Evolutionary conservation across 352 stramenopile genomes (phyloP), one percentile per base, ranked within the genome.

Genomic region (Globisporangium barbulae): DNA sequence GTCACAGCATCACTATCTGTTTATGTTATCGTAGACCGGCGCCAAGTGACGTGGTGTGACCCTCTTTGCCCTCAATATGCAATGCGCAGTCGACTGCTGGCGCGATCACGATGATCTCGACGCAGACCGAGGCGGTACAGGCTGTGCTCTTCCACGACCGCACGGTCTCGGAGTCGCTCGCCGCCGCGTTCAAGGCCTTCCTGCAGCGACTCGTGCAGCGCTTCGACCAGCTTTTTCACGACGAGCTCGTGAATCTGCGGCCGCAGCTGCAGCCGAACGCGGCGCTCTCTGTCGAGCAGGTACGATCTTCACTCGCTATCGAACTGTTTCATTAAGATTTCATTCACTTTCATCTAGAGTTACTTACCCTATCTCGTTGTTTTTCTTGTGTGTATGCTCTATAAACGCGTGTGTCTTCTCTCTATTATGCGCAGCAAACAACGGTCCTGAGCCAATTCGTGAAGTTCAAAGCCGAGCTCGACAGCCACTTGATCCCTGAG

Each of bases 141-240:
- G 82, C 71, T 19, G 84, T 91, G 52, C 72, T 94, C 35, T 94
- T 94, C 59, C 83, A 94, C 60, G 83, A 93, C 52, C 79, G 82
- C 22, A 85, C 76, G 21, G 44, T 78, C 57, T 77, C 73, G 1
- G 76, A 90, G 33, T 71, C 69, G 48, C 73, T 79, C 12, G 76
- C 70, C 1, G 71, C 68, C 21, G 67, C 71, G 22, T 72, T 92
- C 17, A 84, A 83, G 33, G 53, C 63, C n/a, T 87, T 91, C 64
- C 67, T 94, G 25, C 68, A 88, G 52, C 67, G 68, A 15, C 69
- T 91, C 56, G 65, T 86, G 22, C 55, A 80, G 30, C 70, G 68
- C 17, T 93, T 91, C 61, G 45, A 69, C 2, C 48, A 83, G 28
- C n/a, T 78, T 12, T 81, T 82, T 42, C 59, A 67, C 31, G 63